Conservation (phyloP, 2,329 filamentous ascomycete species). For the Pyrenophora tritici-repentis region DNA sequence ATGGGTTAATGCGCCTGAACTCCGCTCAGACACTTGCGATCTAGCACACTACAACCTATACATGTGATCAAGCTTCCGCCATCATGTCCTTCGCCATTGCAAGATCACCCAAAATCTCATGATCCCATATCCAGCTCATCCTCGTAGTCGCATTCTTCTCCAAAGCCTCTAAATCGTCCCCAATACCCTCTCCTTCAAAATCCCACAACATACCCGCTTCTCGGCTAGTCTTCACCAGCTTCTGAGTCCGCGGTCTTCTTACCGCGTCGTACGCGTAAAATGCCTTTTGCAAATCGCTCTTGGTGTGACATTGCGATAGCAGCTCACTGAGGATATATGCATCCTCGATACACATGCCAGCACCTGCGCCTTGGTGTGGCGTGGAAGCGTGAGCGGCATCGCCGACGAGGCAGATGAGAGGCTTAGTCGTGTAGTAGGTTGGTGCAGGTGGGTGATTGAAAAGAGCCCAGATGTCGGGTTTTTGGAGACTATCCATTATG, state of each 20-base stretch:
- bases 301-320: constrained; percentile 30
- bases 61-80: neutral
- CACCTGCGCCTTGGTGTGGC: constrained; percentile 57
- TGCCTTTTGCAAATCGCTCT: constrained; percentile 31
- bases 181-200: constrained; percentile 35
- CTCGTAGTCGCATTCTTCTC: constrained; percentile 34
- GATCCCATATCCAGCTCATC: constrained; percentile 51
- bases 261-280: constrained; percentile 49
- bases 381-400: constrained; percentile 41
- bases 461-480: constrained; percentile 55
- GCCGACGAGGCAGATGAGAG: constrained; percentile 54
- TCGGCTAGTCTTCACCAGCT: constrained; percentile 47
- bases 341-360: constrained; percentile 62
- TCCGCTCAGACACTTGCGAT: no score
- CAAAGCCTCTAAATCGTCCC: constrained; percentile 44
- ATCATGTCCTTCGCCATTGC: constrained; percentile 23
- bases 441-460: constrained; percentile 54
- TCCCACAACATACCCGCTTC: constrained; percentile 50
- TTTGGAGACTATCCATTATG: constrained; percentile 48
- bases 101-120: constrained; percentile 44
- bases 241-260: constrained; percentile 47
- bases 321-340: constrained; percentile 52
- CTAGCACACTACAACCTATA: no score
- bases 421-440: constrained; percentile 44
- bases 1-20: neutral